Evolutionary conservation across 345 rosid species (phyloP).

Genomic region (Ailanthus altissimus): DNA sequence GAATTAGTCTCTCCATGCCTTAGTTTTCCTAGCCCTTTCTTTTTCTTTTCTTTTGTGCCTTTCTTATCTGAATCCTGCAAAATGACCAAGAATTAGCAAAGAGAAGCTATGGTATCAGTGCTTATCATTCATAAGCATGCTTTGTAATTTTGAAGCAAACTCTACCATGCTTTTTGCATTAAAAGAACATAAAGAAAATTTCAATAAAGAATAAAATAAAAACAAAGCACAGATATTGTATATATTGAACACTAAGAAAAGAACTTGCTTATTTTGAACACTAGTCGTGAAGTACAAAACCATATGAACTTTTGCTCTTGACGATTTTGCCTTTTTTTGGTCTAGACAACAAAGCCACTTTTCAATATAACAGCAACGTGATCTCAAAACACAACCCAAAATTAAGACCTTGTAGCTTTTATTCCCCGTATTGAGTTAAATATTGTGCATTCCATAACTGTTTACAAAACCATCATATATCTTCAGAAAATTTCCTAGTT

Average conservation of each 20-base stretch:
- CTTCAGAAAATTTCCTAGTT: background rate
- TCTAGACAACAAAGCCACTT: too few relatives aligned
- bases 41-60: conserved; percentile 65
- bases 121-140: conserved; percentile 2
- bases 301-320: too few relatives aligned
- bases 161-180: background rate
- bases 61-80: conserved; percentile 60
- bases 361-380: too few relatives aligned
- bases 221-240: too few relatives aligned
- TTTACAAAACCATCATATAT: background rate
- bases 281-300: background rate
- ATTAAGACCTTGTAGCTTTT: background rate
- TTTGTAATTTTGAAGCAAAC: background rate
- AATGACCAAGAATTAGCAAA: conserved; percentile 11
- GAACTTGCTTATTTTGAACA: too few relatives aligned
- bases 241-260: too few relatives aligned
- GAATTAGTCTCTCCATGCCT: conserved; percentile 74
- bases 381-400: too few relatives aligned
- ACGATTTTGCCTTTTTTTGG: too few relatives aligned
- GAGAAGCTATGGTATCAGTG: background rate
- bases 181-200: background rate
- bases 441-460: background rate
- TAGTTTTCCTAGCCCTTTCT: conserved; percentile 55
- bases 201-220: too few relatives aligned
- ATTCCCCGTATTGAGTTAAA: background rate